These are phyloP conservation scores for Lanmaoa pseudosensibilis DNA, from an alignment of 768 basidiomycete genomes.

Conservation along the genomic window DNA sequence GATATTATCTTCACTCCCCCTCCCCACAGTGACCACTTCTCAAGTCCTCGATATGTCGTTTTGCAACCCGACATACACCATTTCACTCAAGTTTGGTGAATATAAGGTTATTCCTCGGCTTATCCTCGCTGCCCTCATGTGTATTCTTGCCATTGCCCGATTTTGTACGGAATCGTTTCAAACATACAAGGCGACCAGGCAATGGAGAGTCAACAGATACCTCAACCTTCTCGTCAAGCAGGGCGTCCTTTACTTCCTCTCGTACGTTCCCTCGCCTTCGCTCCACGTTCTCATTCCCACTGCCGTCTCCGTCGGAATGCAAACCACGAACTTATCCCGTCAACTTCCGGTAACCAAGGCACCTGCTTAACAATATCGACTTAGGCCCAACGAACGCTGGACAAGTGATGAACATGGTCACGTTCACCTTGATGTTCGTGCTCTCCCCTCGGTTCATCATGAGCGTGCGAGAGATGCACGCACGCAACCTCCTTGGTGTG, in stretches of 20 bases:
- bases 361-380: constrained; percentile 12
- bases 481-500: not conserved
- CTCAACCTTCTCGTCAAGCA: constrained; percentile 14
- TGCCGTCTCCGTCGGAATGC: too few species aligned
- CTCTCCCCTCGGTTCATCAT: constrained; percentile 22
- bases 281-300: too few species aligned
- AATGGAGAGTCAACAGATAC: constrained; percentile 15
- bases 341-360: constrained; percentile 1
- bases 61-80: constrained; percentile 3
- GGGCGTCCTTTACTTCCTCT: constrained; percentile 18
- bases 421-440: not conserved
- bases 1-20: not conserved
- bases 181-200: constrained; percentile 8
- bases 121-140: constrained; percentile 12
- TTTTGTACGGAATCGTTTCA: constrained; percentile 8
- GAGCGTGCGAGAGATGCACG: constrained; percentile 13
- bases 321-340: not conserved
- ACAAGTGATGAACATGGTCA: not conserved
- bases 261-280: constrained; percentile 9
- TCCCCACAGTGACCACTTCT: constrained; percentile 4
- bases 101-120: constrained; percentile 17
- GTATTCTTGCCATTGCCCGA: constrained; percentile 3
- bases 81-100: not conserved
- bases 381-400: not conserved
- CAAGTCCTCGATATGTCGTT: constrained; percentile 17